Conservation (phyloP, 441 rosid genomes). For the Corymbia calophylla region DNA sequence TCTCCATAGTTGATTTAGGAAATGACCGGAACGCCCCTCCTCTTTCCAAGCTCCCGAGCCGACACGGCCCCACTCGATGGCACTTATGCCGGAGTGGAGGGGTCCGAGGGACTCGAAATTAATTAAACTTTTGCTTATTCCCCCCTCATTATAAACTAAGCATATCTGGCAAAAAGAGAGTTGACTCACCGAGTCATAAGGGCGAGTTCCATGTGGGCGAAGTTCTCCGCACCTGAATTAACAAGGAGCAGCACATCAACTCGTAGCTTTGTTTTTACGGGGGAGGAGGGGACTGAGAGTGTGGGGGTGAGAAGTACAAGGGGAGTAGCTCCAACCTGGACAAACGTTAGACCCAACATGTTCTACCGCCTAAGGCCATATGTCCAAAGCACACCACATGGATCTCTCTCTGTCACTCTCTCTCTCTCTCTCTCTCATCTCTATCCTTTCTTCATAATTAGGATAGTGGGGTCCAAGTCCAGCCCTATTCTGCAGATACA, state of each 20-base stretch:
- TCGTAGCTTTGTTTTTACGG: neutral
- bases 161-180: neutral
- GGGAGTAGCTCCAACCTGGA: neutral
- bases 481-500: neutral
- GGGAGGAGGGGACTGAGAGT: neutral
- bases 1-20: neutral
- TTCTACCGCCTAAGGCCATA: neutral
- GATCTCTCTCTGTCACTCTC: neutral
- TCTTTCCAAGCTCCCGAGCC: neutral
- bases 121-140: neutral
- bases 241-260: neutral
- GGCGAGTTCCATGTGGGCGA: neutral
- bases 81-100: neutral
- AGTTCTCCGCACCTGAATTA: neutral
- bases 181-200: neutral
- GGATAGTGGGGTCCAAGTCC: neutral
- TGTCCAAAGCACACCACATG: neutral
- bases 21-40: neutral
- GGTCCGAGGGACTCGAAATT: neutral
- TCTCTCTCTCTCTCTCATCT: neutral
- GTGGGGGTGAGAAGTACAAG: neutral
- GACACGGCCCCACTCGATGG: neutral
- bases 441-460: neutral
- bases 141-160: neutral
- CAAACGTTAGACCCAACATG: neutral